These are phyloP conservation scores for Isoetes taiwanensis DNA, from an alignment of 75 land plant species.

Conservation along the genomic window DNA sequence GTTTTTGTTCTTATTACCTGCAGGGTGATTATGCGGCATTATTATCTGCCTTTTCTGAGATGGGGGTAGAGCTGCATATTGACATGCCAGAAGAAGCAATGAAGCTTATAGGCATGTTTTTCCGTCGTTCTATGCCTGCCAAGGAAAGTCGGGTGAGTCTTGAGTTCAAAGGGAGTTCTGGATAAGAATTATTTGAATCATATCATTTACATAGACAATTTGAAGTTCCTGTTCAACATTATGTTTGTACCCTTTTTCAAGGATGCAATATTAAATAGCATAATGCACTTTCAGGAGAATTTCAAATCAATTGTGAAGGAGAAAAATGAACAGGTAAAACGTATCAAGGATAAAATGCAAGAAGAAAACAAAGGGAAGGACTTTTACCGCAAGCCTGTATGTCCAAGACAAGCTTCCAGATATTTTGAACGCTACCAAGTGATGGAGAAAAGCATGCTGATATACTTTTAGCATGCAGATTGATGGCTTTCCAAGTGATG, in stretches of 20 bases:
- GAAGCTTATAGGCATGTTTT: conserved; percentile 52
- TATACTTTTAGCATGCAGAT: conserved; percentile 32
- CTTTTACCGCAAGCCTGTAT: not conserved
- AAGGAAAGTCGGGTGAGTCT: conserved; percentile 56
- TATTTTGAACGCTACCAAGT: not conserved
- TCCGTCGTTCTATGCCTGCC: conserved; percentile 65
- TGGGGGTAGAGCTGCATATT: conserved; percentile 76
- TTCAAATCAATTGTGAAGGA: not conserved
- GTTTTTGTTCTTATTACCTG: not conserved
- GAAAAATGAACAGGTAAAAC: not conserved
- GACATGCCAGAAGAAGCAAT: conserved; percentile 91
- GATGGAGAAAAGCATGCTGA: not conserved
- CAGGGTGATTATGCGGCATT: conserved; percentile 91
- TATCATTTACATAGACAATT: not conserved
- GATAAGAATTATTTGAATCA: conserved; percentile 2
- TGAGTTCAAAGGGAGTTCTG: no score
- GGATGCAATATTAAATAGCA: no score
- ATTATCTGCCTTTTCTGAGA: conserved; percentile 73
- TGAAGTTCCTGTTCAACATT: not conserved
- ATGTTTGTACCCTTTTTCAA: not conserved
- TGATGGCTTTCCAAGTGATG: conserved; percentile 93
- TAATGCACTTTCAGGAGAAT: not conserved
- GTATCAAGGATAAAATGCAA: no score
- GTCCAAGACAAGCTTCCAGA: not conserved
- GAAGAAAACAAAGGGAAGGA: no score